phyloP scores from a whole-genome alignment of 2,329 filamentous ascomycete species.

The Pseudocercospora macadamiae region DNA sequence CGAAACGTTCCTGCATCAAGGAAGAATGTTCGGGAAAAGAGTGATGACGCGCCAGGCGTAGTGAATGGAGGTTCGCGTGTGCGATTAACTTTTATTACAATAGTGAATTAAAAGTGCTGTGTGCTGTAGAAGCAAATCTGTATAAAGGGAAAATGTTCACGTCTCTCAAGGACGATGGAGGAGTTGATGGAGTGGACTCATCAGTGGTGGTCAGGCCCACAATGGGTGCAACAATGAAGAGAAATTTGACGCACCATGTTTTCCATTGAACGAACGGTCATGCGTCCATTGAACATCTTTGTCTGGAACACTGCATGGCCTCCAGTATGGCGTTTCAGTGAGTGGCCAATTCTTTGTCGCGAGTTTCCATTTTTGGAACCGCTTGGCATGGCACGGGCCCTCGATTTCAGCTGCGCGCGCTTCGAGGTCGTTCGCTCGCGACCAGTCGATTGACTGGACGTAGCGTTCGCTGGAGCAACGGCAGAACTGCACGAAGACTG shows the following conservation, averaged over 20 bases:
- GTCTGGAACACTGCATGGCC: constrained; percentile 40
- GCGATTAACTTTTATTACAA: neutral
- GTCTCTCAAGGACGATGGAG: constrained; percentile 12
- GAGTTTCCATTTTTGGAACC: constrained; percentile 36
- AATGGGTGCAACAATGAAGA: constrained; percentile 31
- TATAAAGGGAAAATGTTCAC: neutral
- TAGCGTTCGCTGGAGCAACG: constrained; percentile 8
- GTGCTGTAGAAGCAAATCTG: neutral
- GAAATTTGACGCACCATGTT: constrained; percentile 34
- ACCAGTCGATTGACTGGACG: constrained; percentile 15
- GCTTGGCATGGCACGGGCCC: constrained; percentile 19
- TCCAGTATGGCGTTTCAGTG: constrained; percentile 44
- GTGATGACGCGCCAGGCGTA: constrained; percentile 10
- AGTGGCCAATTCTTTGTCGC: constrained; percentile 36
- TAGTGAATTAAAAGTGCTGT: constrained; percentile 8
- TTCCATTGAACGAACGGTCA: constrained; percentile 35
- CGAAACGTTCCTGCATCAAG: neutral
- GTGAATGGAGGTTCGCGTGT: constrained; percentile 4
- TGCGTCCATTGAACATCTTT: constrained; percentile 32
- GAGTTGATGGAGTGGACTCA: neutral
- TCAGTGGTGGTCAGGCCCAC: constrained; percentile 25
- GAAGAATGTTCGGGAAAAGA: neutral
- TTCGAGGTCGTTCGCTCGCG: constrained; percentile 10
- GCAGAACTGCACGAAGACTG: neutral
- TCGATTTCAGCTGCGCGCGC: constrained; percentile 15